phyloP scores from a whole-genome alignment of 805 yeast genomes.

The Ogataea thermomethanolica region DNA sequence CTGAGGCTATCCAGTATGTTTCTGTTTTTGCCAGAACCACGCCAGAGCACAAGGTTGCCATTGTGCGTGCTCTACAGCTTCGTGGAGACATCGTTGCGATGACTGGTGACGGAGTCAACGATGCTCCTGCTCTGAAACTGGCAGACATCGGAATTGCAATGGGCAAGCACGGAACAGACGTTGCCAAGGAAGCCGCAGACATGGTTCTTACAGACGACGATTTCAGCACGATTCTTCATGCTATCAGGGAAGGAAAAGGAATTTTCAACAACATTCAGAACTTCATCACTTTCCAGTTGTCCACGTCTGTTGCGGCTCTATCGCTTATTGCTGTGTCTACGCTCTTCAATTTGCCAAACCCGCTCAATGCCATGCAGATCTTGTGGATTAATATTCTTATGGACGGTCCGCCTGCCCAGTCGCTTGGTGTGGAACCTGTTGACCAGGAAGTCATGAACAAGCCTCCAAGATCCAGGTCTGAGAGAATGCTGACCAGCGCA shows the following conservation, averaged over 20 bases:
- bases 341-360: slow-evolving; percentile 83
- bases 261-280: slow-evolving; percentile 94
- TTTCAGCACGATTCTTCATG: slow-evolving; percentile 87
- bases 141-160: slow-evolving; percentile 96
- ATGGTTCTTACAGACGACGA: slow-evolving; percentile 97
- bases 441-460: slow-evolving; percentile 92
- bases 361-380: slow-evolving; percentile 97
- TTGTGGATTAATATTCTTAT: slow-evolving; percentile 94
- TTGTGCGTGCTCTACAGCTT: slow-evolving; percentile 83
- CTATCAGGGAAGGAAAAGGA: slow-evolving; percentile 97
- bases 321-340: slow-evolving; percentile 87
- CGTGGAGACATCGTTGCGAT: slow-evolving; percentile 95
- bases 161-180: slow-evolving; percentile 95
- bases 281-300: slow-evolving; percentile 90
- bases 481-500: slow-evolving; percentile 69
- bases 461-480: slow-evolving; percentile 91
- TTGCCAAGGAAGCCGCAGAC: slow-evolving; percentile 97
- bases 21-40: slow-evolving; percentile 93
- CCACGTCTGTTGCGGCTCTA: slow-evolving; percentile 93
- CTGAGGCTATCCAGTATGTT: slow-evolving; percentile 75
- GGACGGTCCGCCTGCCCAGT: slow-evolving; percentile 99
- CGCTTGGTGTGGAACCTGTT: slow-evolving; percentile 95
- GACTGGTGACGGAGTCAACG: slow-evolving; percentile 99
- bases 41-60: slow-evolving; percentile 88
- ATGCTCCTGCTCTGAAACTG: slow-evolving; percentile 95